Evolutionary conservation across 176 grass and related monocot species (phyloP), one percentile per base, ranked within the genome.

Genomic region (Triticum monococcum): DNA sequence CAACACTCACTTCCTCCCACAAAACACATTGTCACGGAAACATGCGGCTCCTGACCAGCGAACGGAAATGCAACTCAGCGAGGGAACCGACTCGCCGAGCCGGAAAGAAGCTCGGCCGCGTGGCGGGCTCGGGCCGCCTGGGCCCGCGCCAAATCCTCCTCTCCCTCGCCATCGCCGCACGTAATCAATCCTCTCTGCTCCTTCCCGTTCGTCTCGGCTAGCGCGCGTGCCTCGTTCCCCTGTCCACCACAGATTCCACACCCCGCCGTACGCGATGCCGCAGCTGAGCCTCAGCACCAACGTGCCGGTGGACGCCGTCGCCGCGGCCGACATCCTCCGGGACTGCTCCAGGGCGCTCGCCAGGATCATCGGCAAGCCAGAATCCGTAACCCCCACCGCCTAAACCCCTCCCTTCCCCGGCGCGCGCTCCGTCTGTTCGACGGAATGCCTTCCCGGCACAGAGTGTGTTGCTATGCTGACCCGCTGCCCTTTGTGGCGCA

Each of bases 311-410:
- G 96, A 98, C 72, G 93, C 93, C 16, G 96, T 98, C 43, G 83
- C 60, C 7, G 90, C 96, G 78, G 87, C 96, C 64, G 96, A 98
- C 87, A 95, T 98, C 80, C 90, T 98, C 69, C 87, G 89, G 89
- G 96, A 95, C 76, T 98, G 91, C 85, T 92, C 87, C 74, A 88
- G 65, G 68, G 85, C 87, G 3, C 80, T 98, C 12, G 91, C 96
- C 88, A 98, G 83, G 83, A 89, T 92, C 84, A 95, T 98, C 68
- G 96, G 93, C 88, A 98, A 98, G 79, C 96, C 96, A 41, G 96
- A 98, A 81, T 95, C 96, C 18, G 96, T 98, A 84, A 20, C 24
- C 24, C 12, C 17, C 57, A 8, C n/a, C 71, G 2, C 22, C 36
- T 23, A 17, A n/a, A 7, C 11, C 41, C 71, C 2, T 4, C 6